phyloP scores from a whole-genome alignment of 2,329 filamentous ascomycete species.

The Talaromyces islandicus region DNA sequence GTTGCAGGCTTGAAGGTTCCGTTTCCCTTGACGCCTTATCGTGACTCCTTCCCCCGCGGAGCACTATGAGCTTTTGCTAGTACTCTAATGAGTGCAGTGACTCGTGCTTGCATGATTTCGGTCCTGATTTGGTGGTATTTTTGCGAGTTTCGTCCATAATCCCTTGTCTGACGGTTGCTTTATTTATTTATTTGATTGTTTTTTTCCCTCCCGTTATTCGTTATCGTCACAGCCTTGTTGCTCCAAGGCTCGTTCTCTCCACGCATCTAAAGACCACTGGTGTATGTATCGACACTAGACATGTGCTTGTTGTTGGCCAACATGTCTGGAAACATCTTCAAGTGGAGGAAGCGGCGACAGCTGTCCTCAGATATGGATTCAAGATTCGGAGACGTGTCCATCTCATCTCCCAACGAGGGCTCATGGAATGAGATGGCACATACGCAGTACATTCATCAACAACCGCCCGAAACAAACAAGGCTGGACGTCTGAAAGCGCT shows the following conservation, averaged over 20 bases:
- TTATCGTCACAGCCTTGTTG: neutral
- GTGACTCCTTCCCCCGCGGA: neutral
- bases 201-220: neutral
- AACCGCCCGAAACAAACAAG: conserved; percentile 9
- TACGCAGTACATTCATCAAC: conserved; percentile 11
- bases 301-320: conserved; percentile 8
- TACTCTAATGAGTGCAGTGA: neutral
- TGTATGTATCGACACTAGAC: neutral
- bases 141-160: neutral
- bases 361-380: conserved; percentile 32
- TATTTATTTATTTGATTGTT: no score
- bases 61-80: neutral
- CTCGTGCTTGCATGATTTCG: neutral
- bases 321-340: conserved; percentile 19
- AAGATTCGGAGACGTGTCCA: conserved; percentile 36
- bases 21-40: neutral
- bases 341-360: conserved; percentile 27
- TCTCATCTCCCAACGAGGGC: conserved; percentile 34
- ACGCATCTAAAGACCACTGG: neutral
- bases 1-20: neutral
- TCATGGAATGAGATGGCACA: conserved; percentile 33
- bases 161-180: neutral
- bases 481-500: conserved; percentile 10
- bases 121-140: neutral
- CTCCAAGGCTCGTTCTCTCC: neutral